Conservation (phyloP, 2,329 filamentous ascomycete genomes). For the Aureobasidium leucospermi region DNA sequence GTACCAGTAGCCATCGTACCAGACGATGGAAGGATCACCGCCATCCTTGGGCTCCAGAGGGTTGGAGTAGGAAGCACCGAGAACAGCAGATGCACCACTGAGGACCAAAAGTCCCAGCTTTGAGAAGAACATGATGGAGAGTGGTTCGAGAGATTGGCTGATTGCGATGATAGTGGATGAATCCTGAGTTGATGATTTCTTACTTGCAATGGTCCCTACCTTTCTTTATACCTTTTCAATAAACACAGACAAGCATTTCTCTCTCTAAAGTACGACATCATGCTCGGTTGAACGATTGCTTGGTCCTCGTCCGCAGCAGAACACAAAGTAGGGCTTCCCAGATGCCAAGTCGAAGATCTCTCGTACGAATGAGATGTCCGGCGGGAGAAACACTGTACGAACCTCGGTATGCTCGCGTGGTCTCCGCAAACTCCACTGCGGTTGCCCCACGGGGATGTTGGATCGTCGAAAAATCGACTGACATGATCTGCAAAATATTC, state of each 20-base stretch:
- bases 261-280: background rate
- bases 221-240: background rate
- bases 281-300: background rate
- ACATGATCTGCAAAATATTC: background rate
- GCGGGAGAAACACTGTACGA: background rate
- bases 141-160: background rate
- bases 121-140: slow-evolving; percentile 4
- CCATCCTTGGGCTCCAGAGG: slow-evolving; percentile 46
- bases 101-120: background rate
- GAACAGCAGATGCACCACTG: slow-evolving; percentile 10
- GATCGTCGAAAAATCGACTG: background rate
- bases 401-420: background rate
- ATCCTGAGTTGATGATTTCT: background rate
- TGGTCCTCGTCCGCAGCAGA: background rate
- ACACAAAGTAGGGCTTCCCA: background rate
- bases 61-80: slow-evolving; percentile 39
- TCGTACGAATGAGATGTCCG: background rate
- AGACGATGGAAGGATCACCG: slow-evolving; percentile 48
- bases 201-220: background rate
- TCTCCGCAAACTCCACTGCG: background rate
- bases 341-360: slow-evolving; percentile 8
- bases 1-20: slow-evolving; percentile 49
- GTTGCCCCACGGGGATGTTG: background rate
- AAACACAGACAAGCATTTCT: too few relatives aligned
- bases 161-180: background rate